Base-by-base conservation (phyloP, 345 rosid species). In the Moringa oleifera region DNA sequence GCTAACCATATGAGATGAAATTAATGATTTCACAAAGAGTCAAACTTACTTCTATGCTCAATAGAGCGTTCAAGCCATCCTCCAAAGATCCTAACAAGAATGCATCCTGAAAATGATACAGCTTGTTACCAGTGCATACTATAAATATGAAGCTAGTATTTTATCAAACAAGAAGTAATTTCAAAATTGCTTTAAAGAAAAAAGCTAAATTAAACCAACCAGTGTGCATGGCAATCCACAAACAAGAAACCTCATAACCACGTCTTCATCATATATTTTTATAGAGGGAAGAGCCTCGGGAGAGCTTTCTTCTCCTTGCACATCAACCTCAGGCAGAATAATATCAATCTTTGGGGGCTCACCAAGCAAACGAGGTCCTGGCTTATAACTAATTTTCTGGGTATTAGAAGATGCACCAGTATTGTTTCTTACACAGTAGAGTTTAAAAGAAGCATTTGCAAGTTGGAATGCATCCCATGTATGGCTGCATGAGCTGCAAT, bases 211-310 rank as follows among this genome's bases (percentile, higher is more conserved):
- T 49, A 64, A 71, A 71, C 83, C 53, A 81, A 95, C 99, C 90
- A 75, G 55, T 31, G 73, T 63, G 73, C 79, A 69, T 19, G 89
- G 79, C 37, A 76, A 71, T 62, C 96, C 97, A 72, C 99, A 95
- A 71, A 89, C 80, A 78, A 95, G 99, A 77, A 95, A 81, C 73
- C 87, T 82, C 69, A 91, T 80, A 53, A 55, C 83, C 68, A 89
- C 97, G 82, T 91, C 91, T 56, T 91, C 97, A 64, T 95, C 97
- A 65, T 88, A 85, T 79, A 95, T 95, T 77, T 89, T 91, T 70
- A 95, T 78, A 49, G 95, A 80, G 33, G 97, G 94, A 66, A 95
- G 87, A 71, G 66, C 76, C 60, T 79, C 99, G 3, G 73, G 71
- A 73, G 90, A 85, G 67, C 79, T 73, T 60, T 90, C 97, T 68